Evolutionary conservation across 169 alveolate species (phyloP).

Genomic region (Haemoproteus tartakovskyi): DNA sequence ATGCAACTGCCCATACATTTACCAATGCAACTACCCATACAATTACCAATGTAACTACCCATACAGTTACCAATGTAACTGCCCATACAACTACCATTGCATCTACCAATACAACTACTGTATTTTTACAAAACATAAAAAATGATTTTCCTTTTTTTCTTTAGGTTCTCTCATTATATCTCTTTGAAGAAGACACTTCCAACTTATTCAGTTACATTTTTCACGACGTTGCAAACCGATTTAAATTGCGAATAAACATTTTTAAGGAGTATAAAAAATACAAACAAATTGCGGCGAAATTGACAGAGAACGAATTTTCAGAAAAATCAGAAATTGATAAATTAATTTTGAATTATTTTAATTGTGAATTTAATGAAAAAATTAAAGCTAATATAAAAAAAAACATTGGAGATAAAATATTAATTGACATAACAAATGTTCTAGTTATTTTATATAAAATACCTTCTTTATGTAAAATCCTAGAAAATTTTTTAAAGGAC

Average conservation of each 20-base stretch:
- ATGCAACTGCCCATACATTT: too few relatives aligned
- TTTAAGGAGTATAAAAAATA: conserved; percentile 11
- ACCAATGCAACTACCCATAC: too few relatives aligned
- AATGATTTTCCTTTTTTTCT: neutral
- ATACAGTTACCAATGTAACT: too few relatives aligned
- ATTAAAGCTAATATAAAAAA: conserved; percentile 1
- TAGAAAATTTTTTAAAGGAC: conserved; percentile 19
- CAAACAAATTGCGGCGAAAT: conserved; percentile 1
- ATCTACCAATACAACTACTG: too few relatives aligned
- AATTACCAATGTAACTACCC: too few relatives aligned
- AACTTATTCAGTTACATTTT: conserved; percentile 7
- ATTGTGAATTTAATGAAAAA: conserved; percentile 10
- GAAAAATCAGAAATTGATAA: conserved; percentile 16
- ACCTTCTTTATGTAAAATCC: conserved; percentile 7
- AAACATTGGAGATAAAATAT: conserved; percentile 27
- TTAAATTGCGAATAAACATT: conserved; percentile 12
- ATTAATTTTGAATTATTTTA: conserved; percentile 12
- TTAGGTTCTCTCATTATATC: conserved; percentile 7
- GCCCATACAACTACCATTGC: too few relatives aligned
- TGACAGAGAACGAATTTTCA: neutral
- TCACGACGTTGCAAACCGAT: conserved; percentile 26
- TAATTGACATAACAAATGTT: conserved; percentile 33
- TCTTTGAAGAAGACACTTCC: conserved; percentile 10
- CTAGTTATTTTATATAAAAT: conserved; percentile 15
- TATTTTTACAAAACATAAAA: too few relatives aligned